A percentile compares a stretch with the other conserved stretches of the same genome.
Conservation (phyloP, 148 eudicot genomes). For the Gaultheria prostrata region DNA sequence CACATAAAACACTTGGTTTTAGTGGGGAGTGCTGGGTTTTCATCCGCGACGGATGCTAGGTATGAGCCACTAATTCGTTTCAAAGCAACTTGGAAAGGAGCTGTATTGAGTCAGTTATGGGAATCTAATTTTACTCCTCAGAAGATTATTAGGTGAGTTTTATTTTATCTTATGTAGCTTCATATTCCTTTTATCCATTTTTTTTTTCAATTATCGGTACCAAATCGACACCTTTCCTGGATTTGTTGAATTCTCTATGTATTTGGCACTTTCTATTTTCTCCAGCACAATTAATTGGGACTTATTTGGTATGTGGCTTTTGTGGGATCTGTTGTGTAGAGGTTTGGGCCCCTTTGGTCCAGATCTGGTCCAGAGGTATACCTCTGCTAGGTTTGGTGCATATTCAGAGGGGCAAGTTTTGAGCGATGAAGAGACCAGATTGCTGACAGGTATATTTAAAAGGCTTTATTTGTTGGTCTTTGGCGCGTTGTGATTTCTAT, state of each 20-base stretch:
- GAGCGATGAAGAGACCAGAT: constrained; percentile 62
- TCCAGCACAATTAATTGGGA: not conserved
- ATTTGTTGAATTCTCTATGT: constrained; percentile 4
- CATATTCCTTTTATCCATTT: not conserved
- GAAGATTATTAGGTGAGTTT: constrained; percentile 66
- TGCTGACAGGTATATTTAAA: constrained; percentile 59
- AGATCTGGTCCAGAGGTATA: constrained; percentile 70
- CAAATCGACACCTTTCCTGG: not conserved
- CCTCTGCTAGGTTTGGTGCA: constrained; percentile 77
- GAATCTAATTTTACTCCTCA: constrained; percentile 96
- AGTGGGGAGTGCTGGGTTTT: constrained; percentile 93
- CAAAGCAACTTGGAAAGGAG: constrained; percentile 92
- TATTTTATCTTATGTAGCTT: not conserved
- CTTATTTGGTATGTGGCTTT: constrained; percentile 3
- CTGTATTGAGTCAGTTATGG: constrained; percentile 84
- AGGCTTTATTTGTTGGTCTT: not conserved
- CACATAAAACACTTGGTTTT: constrained; percentile 83
- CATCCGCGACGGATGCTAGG: constrained; percentile 58
- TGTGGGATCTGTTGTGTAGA: constrained; percentile 36
- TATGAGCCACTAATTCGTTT: constrained; percentile 60
- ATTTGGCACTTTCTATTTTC: not conserved
- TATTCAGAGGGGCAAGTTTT: constrained; percentile 59
- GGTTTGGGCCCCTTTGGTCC: constrained; percentile 98
- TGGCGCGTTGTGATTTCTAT: not conserved
- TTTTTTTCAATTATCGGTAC: not conserved